Base-by-base conservation (phyloP, 805 yeast genomes). In the Suhomyces pyralidae region DNA sequence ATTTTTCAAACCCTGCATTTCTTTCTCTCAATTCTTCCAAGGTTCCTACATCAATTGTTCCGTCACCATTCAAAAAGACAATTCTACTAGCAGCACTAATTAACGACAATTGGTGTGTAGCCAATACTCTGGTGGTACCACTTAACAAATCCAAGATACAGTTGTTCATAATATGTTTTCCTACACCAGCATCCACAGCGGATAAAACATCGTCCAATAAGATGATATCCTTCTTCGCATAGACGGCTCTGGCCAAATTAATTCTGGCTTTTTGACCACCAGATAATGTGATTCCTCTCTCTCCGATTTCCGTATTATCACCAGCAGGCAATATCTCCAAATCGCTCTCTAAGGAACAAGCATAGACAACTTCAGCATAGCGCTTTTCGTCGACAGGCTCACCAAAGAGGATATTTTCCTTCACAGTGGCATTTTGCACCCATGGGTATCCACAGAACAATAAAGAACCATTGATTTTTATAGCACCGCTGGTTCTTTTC, bases 181-280 rank as follows among this genome's bases (percentile, higher is more conserved):
- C 96, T 43, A 88, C 96, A 61, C 88, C 83, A 32, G 93, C 90
- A 68, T 89, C 96, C 7, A 89, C 96, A 4, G 96, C 96, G 70
- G 89, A 82, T 52, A 89, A 75, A 14, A 88, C 90, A 64, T 89
- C 96, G 64, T 89, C 96, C 49, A 89, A 68, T 48, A 89, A 67
- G 40, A 85, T 77, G 22, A 88, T 84, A 61, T 86, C 90, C 19
- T 80, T 79, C 24, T 83, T 76, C 12, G 85, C 81, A 62, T 88
- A 88, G 3, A 86, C 89, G 2, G 92, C 85, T 63, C 96, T 78
- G 1, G 96, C 96, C 51, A 88, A 69, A 60, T 82, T 81, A 46
- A 88, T 79, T 64, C 96, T 79, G 0, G 94, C 93, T 72, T 89
- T 89, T 66, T 89, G 96, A 48, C 96, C 96, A 51, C 96, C 96